Percentiles rank a stretch among this genome's conserved stretches.
phyloP scores from a whole-genome alignment of 768 basidiomycete genomes.

The Multifurca ochricompacta region DNA sequence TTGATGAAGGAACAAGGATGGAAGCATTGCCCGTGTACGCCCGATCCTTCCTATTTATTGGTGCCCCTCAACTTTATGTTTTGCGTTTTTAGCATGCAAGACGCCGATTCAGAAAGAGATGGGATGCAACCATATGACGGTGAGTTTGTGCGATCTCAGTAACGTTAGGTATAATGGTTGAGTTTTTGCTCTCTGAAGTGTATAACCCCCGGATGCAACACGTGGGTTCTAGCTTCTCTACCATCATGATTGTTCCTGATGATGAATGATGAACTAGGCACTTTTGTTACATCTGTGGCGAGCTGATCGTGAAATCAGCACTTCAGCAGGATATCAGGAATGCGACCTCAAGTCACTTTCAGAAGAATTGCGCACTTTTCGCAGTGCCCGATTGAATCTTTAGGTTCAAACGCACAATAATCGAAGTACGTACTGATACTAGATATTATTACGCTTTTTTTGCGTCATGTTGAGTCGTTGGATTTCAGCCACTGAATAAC shows the following conservation, averaged over 20 bases:
- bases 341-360: slow-evolving; percentile 30
- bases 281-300: slow-evolving; percentile 40
- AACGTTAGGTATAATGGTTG: background rate
- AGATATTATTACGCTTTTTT: background rate
- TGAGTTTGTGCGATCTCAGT: slow-evolving; percentile 26
- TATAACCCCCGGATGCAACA: slow-evolving; percentile 50
- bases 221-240: slow-evolving; percentile 20
- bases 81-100: slow-evolving; percentile 30
- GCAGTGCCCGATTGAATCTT: slow-evolving; percentile 19
- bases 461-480: background rate
- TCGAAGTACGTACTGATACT: no score
- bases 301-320: slow-evolving; percentile 37
- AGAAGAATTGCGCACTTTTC: slow-evolving; percentile 29
- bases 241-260: background rate
- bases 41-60: no score
- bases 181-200: slow-evolving; percentile 32
- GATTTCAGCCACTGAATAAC: background rate
- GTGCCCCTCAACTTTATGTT: no score
- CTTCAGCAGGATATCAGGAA: slow-evolving; percentile 27
- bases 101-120: slow-evolving; percentile 43
- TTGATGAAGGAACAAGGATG: slow-evolving; percentile 28
- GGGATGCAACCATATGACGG: slow-evolving; percentile 56
- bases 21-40: slow-evolving; percentile 30
- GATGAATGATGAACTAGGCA: background rate
- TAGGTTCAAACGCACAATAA: background rate